phyloP scores from a whole-genome alignment of 345 rosid genomes.

The Erucastrum elatum region DNA sequence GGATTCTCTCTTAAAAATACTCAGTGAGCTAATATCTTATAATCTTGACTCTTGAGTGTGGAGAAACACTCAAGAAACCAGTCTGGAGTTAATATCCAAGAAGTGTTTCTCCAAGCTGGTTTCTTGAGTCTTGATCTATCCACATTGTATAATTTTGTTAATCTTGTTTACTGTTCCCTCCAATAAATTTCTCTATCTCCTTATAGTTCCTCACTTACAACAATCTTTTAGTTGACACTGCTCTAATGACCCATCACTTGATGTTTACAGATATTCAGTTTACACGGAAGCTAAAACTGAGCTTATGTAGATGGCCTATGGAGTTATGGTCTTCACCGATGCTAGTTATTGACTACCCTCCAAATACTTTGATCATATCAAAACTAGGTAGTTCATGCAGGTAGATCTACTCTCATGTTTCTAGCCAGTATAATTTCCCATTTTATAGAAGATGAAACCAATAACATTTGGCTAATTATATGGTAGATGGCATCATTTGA shows the following conservation, averaged over 20 bases:
- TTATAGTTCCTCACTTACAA: background rate
- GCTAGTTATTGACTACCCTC: background rate
- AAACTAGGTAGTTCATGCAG: slow-evolving; percentile 30
- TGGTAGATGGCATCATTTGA: background rate
- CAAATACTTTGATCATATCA: background rate
- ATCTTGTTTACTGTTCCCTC: background rate
- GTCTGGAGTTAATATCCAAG: too few relatives aligned
- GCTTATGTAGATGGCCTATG: background rate
- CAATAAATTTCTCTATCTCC: background rate
- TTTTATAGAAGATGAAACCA: slow-evolving; percentile 14
- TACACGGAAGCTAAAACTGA: background rate
- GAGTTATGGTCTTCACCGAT: background rate
- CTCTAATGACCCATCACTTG: background rate
- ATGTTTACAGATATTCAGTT: background rate
- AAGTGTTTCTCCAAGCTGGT: too few relatives aligned
- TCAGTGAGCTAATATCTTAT: too few relatives aligned
- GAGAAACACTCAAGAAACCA: too few relatives aligned
- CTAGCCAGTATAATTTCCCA: background rate
- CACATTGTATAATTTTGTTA: background rate
- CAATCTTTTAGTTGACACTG: background rate
- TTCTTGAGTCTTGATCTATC: too few relatives aligned
- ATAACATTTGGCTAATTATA: slow-evolving; percentile 15
- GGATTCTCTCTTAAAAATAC: too few relatives aligned
- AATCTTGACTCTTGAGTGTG: too few relatives aligned
- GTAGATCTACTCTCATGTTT: slow-evolving; percentile 20